Evolutionary conservation across 306 rosid species (phyloP), one percentile per base, ranked within the genome.

Genomic region (Vigna hirtella): DNA sequence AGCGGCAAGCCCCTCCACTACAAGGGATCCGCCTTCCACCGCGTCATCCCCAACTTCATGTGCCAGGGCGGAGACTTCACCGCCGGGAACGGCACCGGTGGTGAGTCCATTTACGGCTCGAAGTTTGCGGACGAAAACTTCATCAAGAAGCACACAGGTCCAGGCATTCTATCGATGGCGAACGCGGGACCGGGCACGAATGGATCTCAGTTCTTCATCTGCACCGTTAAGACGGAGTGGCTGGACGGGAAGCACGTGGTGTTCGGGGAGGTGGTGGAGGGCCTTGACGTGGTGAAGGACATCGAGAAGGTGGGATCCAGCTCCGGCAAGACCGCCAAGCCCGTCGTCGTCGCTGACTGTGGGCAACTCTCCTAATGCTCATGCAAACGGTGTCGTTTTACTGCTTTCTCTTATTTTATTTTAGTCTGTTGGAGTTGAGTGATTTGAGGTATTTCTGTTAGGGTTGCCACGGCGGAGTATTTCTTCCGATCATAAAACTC

Each of bases 11-110:
- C 85, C 16, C 81, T 81, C 52, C 85, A 81, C 57, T 81, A 50
- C 73, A 75, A 59, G 71, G 85, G 84, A 2, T 81, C 84, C 0
- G 0, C 67, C 38, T 81, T 81, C 77, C 84, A 81, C 66, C 84
- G 81, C 1, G 81, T 81, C 20, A 81, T 81, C 49, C 81, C 84
- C 2, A 50, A 75, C n/a, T 81, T 94, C 87, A 94, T 94, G 97
- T 92, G 98, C 75, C 97, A 95, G 88, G 98, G 97, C 1, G 98
- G 98, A 0, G 98, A 95, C 77, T 92, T 95, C 91, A 95, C 98
- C 0, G 93, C 90, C 55, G 98, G 97, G 1, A 91, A 95, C 48
- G 98, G 98, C 34, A 95, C 97, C 22, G 98, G 98, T 2, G 95
- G 98, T 1, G 98, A 92, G 81, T 95, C 98, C 61, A 92, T 95